Evolutionary conservation across 768 basidiomycete genomes (phyloP).

Genomic region (Lentinula sp.): DNA sequence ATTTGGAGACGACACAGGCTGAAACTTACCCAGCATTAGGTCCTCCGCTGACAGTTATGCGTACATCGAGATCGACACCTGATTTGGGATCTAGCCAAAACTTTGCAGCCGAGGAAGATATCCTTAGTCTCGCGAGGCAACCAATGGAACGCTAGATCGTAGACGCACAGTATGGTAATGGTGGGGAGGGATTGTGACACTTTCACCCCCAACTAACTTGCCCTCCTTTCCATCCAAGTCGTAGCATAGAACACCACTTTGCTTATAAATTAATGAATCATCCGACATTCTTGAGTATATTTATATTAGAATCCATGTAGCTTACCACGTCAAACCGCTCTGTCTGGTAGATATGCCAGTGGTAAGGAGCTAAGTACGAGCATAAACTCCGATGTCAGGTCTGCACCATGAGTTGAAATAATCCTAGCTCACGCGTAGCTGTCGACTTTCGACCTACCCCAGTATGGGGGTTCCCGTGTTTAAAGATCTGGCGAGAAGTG

Average conservation of each 20-base stretch:
- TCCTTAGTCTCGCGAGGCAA: neutral
- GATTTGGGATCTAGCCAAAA: constrained; percentile 19
- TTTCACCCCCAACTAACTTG: constrained; percentile 17
- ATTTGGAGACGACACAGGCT: neutral
- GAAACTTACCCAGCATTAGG: constrained; percentile 14
- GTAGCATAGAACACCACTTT: constrained; percentile 19
- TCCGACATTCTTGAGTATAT: neutral
- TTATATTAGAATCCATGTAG: neutral
- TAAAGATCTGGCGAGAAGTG: constrained; percentile 18
- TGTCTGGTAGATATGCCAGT: constrained; percentile 22
- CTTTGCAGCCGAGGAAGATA: neutral
- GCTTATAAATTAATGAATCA: constrained; percentile 1
- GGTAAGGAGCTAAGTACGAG: constrained; percentile 16
- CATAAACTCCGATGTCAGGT: neutral
- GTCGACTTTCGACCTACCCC: constrained; percentile 18
- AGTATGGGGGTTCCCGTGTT: constrained; percentile 17
- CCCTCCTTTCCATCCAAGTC: constrained; percentile 17
- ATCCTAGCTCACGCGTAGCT: constrained; percentile 16
- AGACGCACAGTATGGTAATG: constrained; percentile 17
- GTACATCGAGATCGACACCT: constrained; percentile 18
- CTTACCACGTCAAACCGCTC: constrained; percentile 19
- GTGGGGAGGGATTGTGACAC: constrained; percentile 15
- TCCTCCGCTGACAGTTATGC: constrained; percentile 20
- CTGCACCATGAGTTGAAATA: neutral
- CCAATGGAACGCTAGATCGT: neutral